Evolutionary conservation across 345 rosid species (phyloP).

Genomic region (Cochlearia excelsa): DNA sequence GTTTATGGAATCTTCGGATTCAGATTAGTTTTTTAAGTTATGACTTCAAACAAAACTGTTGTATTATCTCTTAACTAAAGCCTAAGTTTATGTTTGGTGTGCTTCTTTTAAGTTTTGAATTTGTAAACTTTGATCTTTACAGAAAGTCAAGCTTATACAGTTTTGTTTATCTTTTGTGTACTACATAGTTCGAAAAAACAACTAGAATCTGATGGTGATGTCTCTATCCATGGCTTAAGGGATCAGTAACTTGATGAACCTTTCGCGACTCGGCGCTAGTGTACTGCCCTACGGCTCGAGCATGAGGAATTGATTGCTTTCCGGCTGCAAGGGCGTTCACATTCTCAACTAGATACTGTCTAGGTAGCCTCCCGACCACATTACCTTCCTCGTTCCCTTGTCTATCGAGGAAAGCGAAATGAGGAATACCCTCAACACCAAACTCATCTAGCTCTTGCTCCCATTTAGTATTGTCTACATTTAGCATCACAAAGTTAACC

Average conservation of each 20-base stretch:
- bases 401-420: conserved; percentile 78
- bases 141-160: too few relatives aligned
- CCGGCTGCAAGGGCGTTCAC: conserved; percentile 79
- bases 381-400: conserved; percentile 93
- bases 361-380: conserved; percentile 87
- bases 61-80: neutral
- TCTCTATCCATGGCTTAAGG: conserved; percentile 84
- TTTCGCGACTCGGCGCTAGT: conserved; percentile 67
- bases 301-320: conserved; percentile 70
- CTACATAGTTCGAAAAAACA: conserved; percentile 14
- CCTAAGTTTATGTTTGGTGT: too few relatives aligned
- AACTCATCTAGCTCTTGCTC: conserved; percentile 96
- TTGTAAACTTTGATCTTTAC: neutral
- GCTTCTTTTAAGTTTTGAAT: neutral
- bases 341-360: conserved; percentile 71
- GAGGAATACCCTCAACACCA: conserved; percentile 97
- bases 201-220: neutral
- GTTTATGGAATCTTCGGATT: conserved; percentile 49
- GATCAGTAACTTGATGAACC: conserved; percentile 73
- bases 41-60: neutral
- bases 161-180: conserved; percentile 7
- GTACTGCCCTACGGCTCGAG: conserved; percentile 80
- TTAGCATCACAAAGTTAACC: conserved; percentile 95
- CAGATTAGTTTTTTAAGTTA: conserved; percentile 45
- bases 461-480: conserved; percentile 96